Evolutionary conservation across 2,329 filamentous ascomycete species (phyloP).

Genomic region (Cladosporium sp.): DNA sequence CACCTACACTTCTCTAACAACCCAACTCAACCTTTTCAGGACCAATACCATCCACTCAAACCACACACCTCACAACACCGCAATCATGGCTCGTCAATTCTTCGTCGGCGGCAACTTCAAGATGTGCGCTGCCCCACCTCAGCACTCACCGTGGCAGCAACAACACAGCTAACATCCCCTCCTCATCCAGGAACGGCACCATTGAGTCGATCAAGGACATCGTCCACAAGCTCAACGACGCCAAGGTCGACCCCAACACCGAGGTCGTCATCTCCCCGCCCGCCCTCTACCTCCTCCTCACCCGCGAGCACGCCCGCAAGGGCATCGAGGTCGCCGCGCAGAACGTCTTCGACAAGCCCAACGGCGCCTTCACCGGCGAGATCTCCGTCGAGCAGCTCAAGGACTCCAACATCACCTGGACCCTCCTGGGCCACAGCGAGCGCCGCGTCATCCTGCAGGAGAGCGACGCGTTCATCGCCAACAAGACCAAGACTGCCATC

Average conservation of each 20-base stretch:
- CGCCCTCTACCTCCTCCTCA: constrained; percentile 79
- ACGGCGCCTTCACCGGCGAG: constrained; percentile 95
- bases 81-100: constrained; percentile 37
- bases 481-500: constrained; percentile 89
- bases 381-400: constrained; percentile 87
- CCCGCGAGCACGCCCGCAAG: constrained; percentile 69
- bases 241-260: constrained; percentile 69
- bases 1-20: too few species aligned
- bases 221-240: constrained; percentile 79
- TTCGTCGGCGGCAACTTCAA: constrained; percentile 73
- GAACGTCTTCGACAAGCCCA: constrained; percentile 86
- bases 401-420: constrained; percentile 83
- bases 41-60: constrained; percentile 6
- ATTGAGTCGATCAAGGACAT: constrained; percentile 85
- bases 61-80: constrained; percentile 15
- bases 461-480: constrained; percentile 73
- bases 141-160: constrained; percentile 13
- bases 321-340: constrained; percentile 84
- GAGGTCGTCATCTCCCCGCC: constrained; percentile 95
- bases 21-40: not conserved
- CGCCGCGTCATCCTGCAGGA: constrained; percentile 85
- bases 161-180: constrained; percentile 7
- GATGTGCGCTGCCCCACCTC: constrained; percentile 59
- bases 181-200: constrained; percentile 76
- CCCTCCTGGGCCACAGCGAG: constrained; percentile 91